Conservation (phyloP, 2,329 filamentous ascomycete genomes). For the Lachnellula cervina region DNA sequence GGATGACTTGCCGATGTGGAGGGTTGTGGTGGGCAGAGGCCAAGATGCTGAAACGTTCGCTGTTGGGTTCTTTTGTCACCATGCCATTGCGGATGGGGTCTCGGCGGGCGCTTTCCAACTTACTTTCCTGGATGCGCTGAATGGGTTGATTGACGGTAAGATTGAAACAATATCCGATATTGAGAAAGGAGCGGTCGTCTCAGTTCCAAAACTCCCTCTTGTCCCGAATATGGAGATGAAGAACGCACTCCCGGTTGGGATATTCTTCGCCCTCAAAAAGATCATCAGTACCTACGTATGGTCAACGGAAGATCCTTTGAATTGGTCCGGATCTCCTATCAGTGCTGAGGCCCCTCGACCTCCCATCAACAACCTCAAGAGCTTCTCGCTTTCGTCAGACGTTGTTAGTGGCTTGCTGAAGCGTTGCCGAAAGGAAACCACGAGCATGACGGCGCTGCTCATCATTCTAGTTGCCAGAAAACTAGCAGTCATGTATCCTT, state of each 20-base stretch:
- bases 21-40: constrained; percentile 5
- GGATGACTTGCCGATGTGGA: constrained; percentile 16
- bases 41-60: constrained; percentile 5
- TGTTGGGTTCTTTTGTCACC: constrained; percentile 47
- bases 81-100: constrained; percentile 48
- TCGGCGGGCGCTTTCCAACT: constrained; percentile 47
- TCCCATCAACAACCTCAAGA: constrained; percentile 2
- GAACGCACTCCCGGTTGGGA: constrained; percentile 32
- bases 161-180: neutral
- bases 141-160: constrained; percentile 18
- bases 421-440: constrained; percentile 17
- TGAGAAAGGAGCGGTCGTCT: constrained; percentile 22
- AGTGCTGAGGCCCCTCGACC: neutral
- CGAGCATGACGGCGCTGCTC: constrained; percentile 16
- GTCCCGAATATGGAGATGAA: constrained; percentile 17
- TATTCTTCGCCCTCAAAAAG: constrained; percentile 36
- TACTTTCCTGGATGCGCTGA: constrained; percentile 41
- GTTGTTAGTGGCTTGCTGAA: constrained; percentile 7
- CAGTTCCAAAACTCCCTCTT: constrained; percentile 25
- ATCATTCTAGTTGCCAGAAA: constrained; percentile 15
- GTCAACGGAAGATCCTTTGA: constrained; percentile 4
- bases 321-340: constrained; percentile 14
- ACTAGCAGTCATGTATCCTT: constrained; percentile 14
- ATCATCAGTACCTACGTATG: constrained; percentile 38
- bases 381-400: constrained; percentile 6